Conservation (phyloP, 164 flowering plant species). For the Kalanchoe fedtschenkoi region DNA sequence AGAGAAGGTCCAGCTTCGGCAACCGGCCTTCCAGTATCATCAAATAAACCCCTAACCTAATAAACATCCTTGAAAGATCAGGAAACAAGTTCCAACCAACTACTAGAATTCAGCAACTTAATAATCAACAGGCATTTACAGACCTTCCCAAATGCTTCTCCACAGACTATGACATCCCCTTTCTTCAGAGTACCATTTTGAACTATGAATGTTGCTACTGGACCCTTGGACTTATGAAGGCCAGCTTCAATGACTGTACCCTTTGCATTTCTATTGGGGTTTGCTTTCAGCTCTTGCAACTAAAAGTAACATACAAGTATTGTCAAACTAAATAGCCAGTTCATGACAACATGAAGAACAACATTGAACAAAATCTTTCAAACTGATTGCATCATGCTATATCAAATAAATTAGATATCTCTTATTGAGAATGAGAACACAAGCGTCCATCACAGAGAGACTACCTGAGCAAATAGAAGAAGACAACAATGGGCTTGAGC, state of each 20-base stretch:
- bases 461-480: no score
- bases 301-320: conserved; percentile 9
- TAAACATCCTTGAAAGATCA: background rate
- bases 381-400: no score
- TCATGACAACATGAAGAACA: background rate
- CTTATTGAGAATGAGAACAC: no score
- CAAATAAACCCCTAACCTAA: conserved; percentile 85
- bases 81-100: background rate
- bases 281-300: conserved; percentile 93
- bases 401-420: no score
- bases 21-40: conserved; percentile 63
- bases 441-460: no score
- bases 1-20: conserved; percentile 81
- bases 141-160: conserved; percentile 95
- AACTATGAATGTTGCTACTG: conserved; percentile 78
- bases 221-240: conserved; percentile 82
- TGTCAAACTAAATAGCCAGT: background rate
- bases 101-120: background rate
- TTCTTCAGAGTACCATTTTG: conserved; percentile 87
- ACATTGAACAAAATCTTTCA: no score
- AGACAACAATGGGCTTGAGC: no score
- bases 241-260: conserved; percentile 97
- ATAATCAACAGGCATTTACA: conserved; percentile 7
- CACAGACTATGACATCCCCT: conserved; percentile 80
- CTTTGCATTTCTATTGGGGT: conserved; percentile 84